phyloP scores from a whole-genome alignment of 176 grass and related monocot genomes.

The Coix lacrymajobi region DNA sequence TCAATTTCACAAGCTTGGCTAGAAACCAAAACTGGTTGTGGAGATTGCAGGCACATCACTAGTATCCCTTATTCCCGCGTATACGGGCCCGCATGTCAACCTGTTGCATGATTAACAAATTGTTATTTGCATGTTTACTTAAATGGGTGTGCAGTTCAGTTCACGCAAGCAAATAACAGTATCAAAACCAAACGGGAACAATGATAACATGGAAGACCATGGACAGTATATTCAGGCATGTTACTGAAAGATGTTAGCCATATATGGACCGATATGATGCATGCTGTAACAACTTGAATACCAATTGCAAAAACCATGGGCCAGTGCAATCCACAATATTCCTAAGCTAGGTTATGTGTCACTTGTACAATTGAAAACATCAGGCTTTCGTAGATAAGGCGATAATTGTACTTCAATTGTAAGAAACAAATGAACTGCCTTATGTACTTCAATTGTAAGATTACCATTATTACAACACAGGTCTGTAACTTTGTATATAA shows the following conservation, averaged over 20 bases:
- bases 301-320: conserved; percentile 3
- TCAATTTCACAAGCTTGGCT: neutral
- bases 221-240: neutral
- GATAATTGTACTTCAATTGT: neutral
- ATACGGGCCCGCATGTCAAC: conserved; percentile 98
- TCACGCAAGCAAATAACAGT: neutral
- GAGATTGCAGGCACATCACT: neutral
- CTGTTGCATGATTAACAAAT: conserved; percentile 40
- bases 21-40: neutral
- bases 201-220: neutral
- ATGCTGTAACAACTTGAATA: neutral
- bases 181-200: neutral
- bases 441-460: neutral
- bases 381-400: neutral
- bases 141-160: neutral
- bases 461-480: neutral
- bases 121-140: neutral
- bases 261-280: neutral
- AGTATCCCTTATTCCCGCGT: conserved; percentile 96
- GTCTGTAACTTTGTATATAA: neutral
- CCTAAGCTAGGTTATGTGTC: conserved; percentile 24
- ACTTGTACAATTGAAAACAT: neutral
- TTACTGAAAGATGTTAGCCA: neutral
- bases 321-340: conserved; percentile 2
- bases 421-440: conserved; percentile 3